Evolutionary conservation across 208 protist genomes (phyloP), one percentile per base, ranked within the genome.

Genomic region (Jaenimonas drosophilae): DNA sequence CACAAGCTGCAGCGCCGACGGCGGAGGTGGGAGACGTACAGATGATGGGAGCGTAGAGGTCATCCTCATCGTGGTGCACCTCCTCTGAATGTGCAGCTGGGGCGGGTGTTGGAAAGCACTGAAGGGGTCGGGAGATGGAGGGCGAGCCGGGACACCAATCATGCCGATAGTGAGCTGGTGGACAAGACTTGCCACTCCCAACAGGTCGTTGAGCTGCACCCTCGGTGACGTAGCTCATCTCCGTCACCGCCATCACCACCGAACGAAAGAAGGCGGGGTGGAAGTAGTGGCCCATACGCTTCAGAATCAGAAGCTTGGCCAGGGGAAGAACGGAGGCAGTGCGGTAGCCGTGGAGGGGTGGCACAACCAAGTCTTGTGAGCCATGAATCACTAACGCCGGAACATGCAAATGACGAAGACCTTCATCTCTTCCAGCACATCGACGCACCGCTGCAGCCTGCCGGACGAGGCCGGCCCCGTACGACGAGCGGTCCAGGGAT

Each of bases 201-300:
- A 25, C 9, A n/a, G n/a, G n/a, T n/a, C n/a, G n/a, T n/a, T n/a
- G n/a, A n/a, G n/a, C n/a, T n/a, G n/a, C n/a, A n/a, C n/a, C n/a
- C n/a, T n/a, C 55, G 0, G 68, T 70, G 7, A 55, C 54, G 30
- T 61, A 40, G n/a, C 47, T 48, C 58, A 76, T 61, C 6, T 49
- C 68, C 14, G 46, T 32, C 34, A 76, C 51, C 1, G 55, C 56
- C 11, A 37, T 38, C n/a, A 76, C 50, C n/a, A 90, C 66, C 0
- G 70, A 54, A 2, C 55, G 39, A 30, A 81, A 90, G 38, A 83
- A 86, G 14, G 66, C 70, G 9, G 76, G 81, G 43, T 90, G 76
- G 49, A 90, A 78, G 64, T 87, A 90, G 54, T 90, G 81, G 1
- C 76, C 81, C 81, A 90, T 86, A 41, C 56, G 74, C 49, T 81